Base-by-base conservation (phyloP, 164 flowering plant species). In the Buxus sempervirens region DNA sequence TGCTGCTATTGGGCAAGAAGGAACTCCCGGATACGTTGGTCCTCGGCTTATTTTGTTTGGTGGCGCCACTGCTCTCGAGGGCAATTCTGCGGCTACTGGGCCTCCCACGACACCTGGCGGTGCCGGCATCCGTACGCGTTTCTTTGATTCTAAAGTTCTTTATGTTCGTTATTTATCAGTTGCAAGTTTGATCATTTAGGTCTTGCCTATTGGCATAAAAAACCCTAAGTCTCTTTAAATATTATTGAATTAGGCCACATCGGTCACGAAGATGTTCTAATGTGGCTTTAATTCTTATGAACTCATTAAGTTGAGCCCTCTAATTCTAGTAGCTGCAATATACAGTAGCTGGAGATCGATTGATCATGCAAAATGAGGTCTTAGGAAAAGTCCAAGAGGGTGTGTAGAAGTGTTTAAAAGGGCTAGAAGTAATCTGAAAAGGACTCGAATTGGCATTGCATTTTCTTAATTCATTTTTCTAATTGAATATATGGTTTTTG, bases 41-140 rank as follows among this genome's bases (percentile, higher is more conserved):
- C 98, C 99, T 14, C 81, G 98, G 73, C 74, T 96, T 64, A 90
- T 96, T 49, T 69, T 96, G 48, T 96, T 96, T 54, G 99, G 99
- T 26, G 99, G 99, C 38, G 99, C 99, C 54, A 96, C 99, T 2
- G 98, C 98, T 0, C 86, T 96, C 0, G 99, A 96, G 72, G 99
- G 99, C 26, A 96, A 96, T 80, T 84, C 99, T 22, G 95, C 90
- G 0, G 87, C 88, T 25, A 70, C 97, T 0, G 97, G 98, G 15
- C 88, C 97, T 49, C 99, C 98, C 10, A 76, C 99, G 0, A 83
- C 99, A 0, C 91, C 96, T 49, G 99, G 98, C 67, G 88, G 89
- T 67, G 96, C 98, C 51, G 99, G 99, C 75, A 96, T 96, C 67
- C 75, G 99, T 96, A 86, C 60, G 98, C 76, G 65, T 54, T 55